A percentile compares a stretch with the other conserved stretches of the same genome.
phyloP scores from a whole-genome alignment of 768 basidiomycete species.

The Hemileccinum impolitum region DNA sequence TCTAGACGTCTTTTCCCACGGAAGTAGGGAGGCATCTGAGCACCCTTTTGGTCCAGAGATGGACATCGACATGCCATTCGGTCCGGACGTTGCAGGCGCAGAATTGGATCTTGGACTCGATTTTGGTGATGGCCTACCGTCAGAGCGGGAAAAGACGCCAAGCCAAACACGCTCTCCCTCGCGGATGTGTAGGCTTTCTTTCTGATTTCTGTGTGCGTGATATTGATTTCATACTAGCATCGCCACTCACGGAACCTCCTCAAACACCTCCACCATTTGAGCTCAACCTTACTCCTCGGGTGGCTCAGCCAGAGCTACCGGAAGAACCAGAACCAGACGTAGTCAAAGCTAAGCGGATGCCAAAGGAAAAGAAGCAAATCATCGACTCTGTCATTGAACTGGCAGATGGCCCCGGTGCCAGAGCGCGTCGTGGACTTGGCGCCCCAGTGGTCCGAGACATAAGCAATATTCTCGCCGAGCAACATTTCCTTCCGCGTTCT shows the following conservation, averaged over 20 bases:
- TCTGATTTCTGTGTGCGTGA: neutral
- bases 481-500: slow-evolving; percentile 83
- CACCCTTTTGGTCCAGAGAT: slow-evolving; percentile 60
- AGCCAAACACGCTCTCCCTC: slow-evolving; percentile 59
- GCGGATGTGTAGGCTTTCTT: slow-evolving; percentile 57
- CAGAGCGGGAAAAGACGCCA: slow-evolving; percentile 50
- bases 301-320: slow-evolving; percentile 39
- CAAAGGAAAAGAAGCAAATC: slow-evolving; percentile 80
- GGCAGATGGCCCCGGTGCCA: slow-evolving; percentile 54
- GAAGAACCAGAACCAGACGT: slow-evolving; percentile 33
- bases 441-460: slow-evolving; percentile 53
- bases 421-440: slow-evolving; percentile 56
- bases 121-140: slow-evolving; percentile 55
- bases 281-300: slow-evolving; percentile 45
- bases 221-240: slow-evolving; percentile 44
- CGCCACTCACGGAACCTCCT: slow-evolving; percentile 72
- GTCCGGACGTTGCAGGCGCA: slow-evolving; percentile 47
- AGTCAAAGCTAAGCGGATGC: slow-evolving; percentile 46
- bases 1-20: slow-evolving; percentile 58
- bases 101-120: slow-evolving; percentile 71
- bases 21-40: slow-evolving; percentile 64
- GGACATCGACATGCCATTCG: slow-evolving; percentile 47
- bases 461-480: slow-evolving; percentile 71
- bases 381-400: slow-evolving; percentile 91
- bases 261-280: slow-evolving; percentile 71